A percentile compares a stretch with the other conserved stretches of the same genome.
Evolutionary conservation across 2,329 filamentous ascomycete genomes (phyloP).

Genomic region (Aspergillus felis): DNA sequence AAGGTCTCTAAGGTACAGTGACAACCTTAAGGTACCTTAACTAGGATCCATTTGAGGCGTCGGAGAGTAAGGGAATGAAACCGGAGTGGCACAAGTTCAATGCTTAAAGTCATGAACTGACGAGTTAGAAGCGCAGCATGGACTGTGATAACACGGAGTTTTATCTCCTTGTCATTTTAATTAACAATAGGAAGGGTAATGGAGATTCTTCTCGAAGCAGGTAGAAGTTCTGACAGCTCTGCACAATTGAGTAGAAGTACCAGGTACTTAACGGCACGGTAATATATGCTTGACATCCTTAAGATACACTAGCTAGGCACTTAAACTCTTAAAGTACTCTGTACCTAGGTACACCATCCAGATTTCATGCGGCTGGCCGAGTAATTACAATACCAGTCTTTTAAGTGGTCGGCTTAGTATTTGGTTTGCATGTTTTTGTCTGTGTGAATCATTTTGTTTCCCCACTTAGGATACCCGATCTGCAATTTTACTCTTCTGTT

Average conservation of each 20-base stretch:
- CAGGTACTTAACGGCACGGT: background rate
- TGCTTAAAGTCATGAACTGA: background rate
- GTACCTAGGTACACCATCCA: background rate
- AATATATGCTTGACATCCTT: background rate
- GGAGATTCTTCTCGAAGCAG: background rate
- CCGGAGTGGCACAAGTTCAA: background rate
- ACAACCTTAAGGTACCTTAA: too few species aligned
- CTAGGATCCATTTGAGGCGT: background rate
- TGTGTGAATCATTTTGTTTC: slow-evolving; percentile 9
- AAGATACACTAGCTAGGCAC: background rate
- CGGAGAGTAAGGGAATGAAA: background rate
- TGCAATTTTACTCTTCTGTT: slow-evolving; percentile 4
- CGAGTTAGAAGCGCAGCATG: background rate
- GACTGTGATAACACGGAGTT: background rate
- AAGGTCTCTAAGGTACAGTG: too few species aligned
- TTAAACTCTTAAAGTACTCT: background rate
- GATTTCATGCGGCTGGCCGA: background rate
- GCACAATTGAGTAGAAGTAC: background rate
- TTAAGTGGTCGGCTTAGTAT: background rate
- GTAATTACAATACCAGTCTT: background rate
- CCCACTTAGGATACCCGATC: slow-evolving; percentile 10
- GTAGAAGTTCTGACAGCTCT: background rate
- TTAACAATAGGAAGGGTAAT: background rate
- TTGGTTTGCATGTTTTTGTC: slow-evolving; percentile 1
- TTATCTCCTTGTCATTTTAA: background rate